Evolutionary conservation across 106 monocot species (phyloP).

Genomic region (Posidonia australis): DNA sequence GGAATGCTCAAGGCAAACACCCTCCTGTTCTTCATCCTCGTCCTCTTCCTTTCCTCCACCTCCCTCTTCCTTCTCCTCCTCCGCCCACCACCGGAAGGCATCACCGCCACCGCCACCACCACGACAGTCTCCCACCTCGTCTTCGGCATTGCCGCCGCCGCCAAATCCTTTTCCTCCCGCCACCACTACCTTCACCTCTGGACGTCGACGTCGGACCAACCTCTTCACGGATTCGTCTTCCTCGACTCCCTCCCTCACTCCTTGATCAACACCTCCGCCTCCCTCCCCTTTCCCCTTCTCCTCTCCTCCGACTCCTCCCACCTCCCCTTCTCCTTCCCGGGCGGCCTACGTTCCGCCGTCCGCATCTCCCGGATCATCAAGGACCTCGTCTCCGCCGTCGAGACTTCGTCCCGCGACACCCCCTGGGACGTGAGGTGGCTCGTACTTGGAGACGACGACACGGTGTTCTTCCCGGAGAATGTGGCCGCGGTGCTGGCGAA

Average conservation of each 20-base stretch:
- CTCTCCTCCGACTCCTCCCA: conserved; percentile 34
- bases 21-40: conserved; percentile 6
- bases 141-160: conserved; percentile 69
- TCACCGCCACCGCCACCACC: neutral
- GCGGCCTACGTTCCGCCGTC: conserved; percentile 53
- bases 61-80: conserved; percentile 2
- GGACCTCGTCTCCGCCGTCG: conserved; percentile 28
- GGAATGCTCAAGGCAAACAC: neutral
- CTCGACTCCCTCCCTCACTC: conserved; percentile 3
- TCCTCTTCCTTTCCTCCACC: neutral
- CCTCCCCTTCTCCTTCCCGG: conserved; percentile 51
- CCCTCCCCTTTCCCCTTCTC: conserved; percentile 14
- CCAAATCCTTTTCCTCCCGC: conserved; percentile 29
- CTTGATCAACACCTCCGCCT: neutral
- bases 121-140: conserved; percentile 36
- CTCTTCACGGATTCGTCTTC: neutral
- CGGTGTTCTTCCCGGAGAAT: conserved; percentile 68
- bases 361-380: conserved; percentile 46
- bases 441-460: conserved; percentile 90
- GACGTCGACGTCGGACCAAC: conserved; percentile 41
- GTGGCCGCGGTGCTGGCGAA: conserved; percentile 38
- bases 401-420: conserved; percentile 1
- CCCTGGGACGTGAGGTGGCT: conserved; percentile 65
- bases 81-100: conserved; percentile 1
- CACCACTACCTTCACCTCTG: conserved; percentile 44